These are phyloP conservation scores for Pythium coloratum DNA, from an alignment of 352 stramenopile genomes.

Conservation along the genomic window DNA sequence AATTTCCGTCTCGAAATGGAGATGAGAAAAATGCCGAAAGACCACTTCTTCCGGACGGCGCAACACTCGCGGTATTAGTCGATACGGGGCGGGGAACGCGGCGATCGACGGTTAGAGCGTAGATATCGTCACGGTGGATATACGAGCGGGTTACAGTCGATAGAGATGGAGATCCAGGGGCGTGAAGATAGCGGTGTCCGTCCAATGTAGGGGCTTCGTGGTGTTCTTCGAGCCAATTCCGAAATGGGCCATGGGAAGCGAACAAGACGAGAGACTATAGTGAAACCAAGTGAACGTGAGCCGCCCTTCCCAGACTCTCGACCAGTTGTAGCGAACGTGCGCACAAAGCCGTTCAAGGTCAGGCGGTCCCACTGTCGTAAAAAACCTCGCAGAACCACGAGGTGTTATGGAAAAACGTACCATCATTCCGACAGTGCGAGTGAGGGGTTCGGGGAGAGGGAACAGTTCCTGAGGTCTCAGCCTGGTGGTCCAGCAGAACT, in stretches of 20 bases:
- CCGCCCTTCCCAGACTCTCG: not conserved
- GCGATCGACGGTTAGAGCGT: not conserved
- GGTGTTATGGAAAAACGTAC: not conserved
- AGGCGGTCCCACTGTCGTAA: slow-evolving; percentile 3
- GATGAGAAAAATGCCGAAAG: slow-evolving; percentile 16
- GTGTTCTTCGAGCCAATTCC: slow-evolving; percentile 13
- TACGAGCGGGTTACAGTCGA: too few relatives aligned
- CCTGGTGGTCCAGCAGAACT: not conserved
- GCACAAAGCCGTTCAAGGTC: not conserved
- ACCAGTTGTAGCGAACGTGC: slow-evolving; percentile 3
- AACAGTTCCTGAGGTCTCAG: not conserved
- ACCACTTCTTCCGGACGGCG: slow-evolving; percentile 20
- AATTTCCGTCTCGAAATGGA: slow-evolving; percentile 7
- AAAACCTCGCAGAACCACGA: not conserved
- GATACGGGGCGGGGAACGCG: not conserved
- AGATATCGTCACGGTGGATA: not conserved
- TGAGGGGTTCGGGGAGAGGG: not conserved
- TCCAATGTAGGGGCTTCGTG: slow-evolving; percentile 1
- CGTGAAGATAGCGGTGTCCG: not conserved
- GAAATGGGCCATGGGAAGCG: not conserved
- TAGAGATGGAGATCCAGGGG: not conserved
- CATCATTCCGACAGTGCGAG: slow-evolving; percentile 1
- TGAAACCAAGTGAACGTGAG: slow-evolving; percentile 6
- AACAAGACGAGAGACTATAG: not conserved
- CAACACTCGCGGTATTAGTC: not conserved